Percentiles rank a stretch among this genome's conserved stretches.
phyloP scores from a whole-genome alignment of 768 basidiomycete genomes.

The Amyloporia xantha region DNA sequence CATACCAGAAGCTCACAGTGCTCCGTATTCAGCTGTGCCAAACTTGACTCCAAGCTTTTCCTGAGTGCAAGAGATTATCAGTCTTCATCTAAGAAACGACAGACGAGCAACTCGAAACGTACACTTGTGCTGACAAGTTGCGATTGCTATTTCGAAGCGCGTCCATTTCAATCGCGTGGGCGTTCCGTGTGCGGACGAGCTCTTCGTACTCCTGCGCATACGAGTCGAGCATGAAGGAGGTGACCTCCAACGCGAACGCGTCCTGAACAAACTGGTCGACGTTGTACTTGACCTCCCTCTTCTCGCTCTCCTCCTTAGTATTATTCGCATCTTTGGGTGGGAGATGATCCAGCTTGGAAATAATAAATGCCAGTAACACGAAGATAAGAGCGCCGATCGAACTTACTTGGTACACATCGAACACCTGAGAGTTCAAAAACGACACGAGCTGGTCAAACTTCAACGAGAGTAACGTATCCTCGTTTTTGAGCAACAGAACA shows the following conservation, averaged over 20 bases:
- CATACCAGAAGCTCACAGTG: slow-evolving; percentile 69
- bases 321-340: slow-evolving; percentile 1
- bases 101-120: slow-evolving; percentile 23
- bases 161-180: slow-evolving; percentile 82
- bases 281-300: slow-evolving; percentile 36
- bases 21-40: slow-evolving; percentile 77
- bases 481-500: slow-evolving; percentile 81
- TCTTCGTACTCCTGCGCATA: slow-evolving; percentile 90
- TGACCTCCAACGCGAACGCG: slow-evolving; percentile 78
- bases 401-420: slow-evolving; percentile 72
- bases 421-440: slow-evolving; percentile 74
- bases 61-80: slow-evolving; percentile 35
- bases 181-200: slow-evolving; percentile 65
- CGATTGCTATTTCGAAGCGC: slow-evolving; percentile 76
- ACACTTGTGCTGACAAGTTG: slow-evolving; percentile 73
- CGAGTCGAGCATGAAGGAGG: slow-evolving; percentile 92
- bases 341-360: background rate
- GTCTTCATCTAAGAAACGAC: slow-evolving; percentile 4
- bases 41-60: slow-evolving; percentile 68
- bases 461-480: slow-evolving; percentile 65
- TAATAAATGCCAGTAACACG: background rate
- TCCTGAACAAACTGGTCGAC: slow-evolving; percentile 86
- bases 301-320: slow-evolving; percentile 4
- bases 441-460: slow-evolving; percentile 90
- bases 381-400: background rate